Conservation (phyloP, 192 early-diverging fungal genomes). For the Backusella westeae region DNA sequence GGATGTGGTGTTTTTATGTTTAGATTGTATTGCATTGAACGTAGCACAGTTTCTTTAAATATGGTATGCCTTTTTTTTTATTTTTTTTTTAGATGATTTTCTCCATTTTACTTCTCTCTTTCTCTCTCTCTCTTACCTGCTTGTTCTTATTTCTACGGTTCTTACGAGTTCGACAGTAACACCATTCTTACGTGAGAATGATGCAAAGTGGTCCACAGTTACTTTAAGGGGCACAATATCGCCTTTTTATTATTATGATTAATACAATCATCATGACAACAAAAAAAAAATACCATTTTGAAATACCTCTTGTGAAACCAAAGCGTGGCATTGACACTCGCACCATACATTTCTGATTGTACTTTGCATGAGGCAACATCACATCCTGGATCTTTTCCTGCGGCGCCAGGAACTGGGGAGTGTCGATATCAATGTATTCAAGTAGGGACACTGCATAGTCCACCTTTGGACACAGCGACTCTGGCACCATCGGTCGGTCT, state of each 20-base stretch:
- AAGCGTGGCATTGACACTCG: slow-evolving; percentile 22
- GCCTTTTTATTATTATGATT: background rate
- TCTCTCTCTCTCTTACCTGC: slow-evolving; percentile 12
- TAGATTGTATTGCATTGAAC: slow-evolving; percentile 14
- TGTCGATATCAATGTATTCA: slow-evolving; percentile 33
- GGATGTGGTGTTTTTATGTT: slow-evolving; percentile 2
- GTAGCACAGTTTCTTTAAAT: slow-evolving; percentile 9
- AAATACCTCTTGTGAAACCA: slow-evolving; percentile 37
- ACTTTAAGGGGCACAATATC: slow-evolving; percentile 12
- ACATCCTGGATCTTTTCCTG: slow-evolving; percentile 14
- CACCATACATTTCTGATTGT: slow-evolving; percentile 1
- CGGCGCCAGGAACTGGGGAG: slow-evolving; percentile 6
- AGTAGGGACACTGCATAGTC: slow-evolving; percentile 29
- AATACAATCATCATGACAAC: background rate
- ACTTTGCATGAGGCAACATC: slow-evolving; percentile 2
- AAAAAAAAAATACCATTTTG: background rate
- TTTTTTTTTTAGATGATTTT: background rate
- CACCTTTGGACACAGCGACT: slow-evolving; percentile 23
- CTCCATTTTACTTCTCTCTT: background rate
- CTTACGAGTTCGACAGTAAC: slow-evolving; percentile 22
- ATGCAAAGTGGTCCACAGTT: slow-evolving; percentile 10
- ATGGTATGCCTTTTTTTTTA: background rate
- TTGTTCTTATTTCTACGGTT: slow-evolving; percentile 19
- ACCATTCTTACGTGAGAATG: slow-evolving; percentile 13
- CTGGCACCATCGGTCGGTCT: slow-evolving; percentile 20